Conservation (phyloP, 2,329 filamentous ascomycete genomes). For the Penicillium capsulatum region DNA sequence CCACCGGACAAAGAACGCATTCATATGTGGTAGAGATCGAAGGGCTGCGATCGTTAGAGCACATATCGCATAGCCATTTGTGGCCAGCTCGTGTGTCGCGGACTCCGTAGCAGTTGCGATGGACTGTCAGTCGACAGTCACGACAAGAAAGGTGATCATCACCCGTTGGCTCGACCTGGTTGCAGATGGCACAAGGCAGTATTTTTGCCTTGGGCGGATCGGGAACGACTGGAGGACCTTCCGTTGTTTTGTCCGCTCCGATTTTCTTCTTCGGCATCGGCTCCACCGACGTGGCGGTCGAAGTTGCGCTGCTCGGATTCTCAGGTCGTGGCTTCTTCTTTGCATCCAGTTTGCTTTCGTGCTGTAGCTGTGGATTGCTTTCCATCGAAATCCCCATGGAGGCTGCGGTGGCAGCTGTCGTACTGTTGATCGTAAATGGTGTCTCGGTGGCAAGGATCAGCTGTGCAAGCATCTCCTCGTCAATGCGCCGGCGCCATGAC, state of each 20-base stretch:
- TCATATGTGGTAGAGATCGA: slow-evolving; percentile 91
- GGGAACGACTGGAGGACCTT: slow-evolving; percentile 61
- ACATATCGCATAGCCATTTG: slow-evolving; percentile 97
- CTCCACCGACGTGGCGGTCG: slow-evolving; percentile 43
- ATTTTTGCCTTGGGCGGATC: slow-evolving; percentile 73
- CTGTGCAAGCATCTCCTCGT: slow-evolving; percentile 69
- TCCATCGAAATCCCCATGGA: slow-evolving; percentile 42
- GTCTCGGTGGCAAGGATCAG: slow-evolving; percentile 45
- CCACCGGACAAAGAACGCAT: slow-evolving; percentile 85
- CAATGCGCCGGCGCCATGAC: slow-evolving; percentile 81
- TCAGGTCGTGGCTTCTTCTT: slow-evolving; percentile 59
- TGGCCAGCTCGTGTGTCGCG: slow-evolving; percentile 61
- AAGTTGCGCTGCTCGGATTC: slow-evolving; percentile 48
- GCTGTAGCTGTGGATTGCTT: slow-evolving; percentile 28
- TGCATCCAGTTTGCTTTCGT: slow-evolving; percentile 43
- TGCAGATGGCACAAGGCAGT: slow-evolving; percentile 82
- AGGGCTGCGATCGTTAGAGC: slow-evolving; percentile 86
- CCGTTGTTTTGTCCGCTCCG: slow-evolving; percentile 52
- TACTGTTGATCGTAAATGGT: slow-evolving; percentile 42
- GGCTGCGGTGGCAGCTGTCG: slow-evolving; percentile 43
- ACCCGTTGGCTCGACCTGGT: slow-evolving; percentile 64
- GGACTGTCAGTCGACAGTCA: slow-evolving; percentile 87
- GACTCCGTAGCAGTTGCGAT: slow-evolving; percentile 89
- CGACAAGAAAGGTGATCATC: slow-evolving; percentile 74
- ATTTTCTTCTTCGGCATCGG: slow-evolving; percentile 61